Percentiles rank a stretch among this genome's conserved stretches.
Evolutionary conservation across 2,329 filamentous ascomycete species (phyloP).

Genomic region (Alternaria viburni): DNA sequence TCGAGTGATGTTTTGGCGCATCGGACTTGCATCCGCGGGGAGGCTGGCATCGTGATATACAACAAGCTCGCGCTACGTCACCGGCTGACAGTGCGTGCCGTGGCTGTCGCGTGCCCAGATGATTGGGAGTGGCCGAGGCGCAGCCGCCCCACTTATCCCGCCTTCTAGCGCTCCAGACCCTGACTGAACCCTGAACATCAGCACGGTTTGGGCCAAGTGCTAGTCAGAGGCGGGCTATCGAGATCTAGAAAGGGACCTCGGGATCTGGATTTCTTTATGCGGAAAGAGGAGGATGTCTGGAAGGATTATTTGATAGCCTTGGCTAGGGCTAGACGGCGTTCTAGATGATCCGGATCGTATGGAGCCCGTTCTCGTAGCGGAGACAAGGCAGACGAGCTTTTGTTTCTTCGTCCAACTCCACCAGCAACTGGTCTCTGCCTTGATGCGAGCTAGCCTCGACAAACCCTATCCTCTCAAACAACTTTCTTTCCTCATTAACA

Average conservation of each 20-base stretch:
- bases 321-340: neutral
- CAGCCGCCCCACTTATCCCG: slow-evolving; percentile 6
- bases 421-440: neutral
- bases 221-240: slow-evolving; percentile 1
- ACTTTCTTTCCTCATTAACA: neutral
- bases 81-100: slow-evolving; percentile 10
- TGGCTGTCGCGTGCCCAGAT: slow-evolving; percentile 16
- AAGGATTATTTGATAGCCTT: neutral
- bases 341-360: slow-evolving; percentile 17
- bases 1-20: neutral
- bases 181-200: slow-evolving; percentile 13
- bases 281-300: neutral
- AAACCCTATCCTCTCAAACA: slow-evolving; percentile 3
- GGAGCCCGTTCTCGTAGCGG: slow-evolving; percentile 12
- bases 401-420: slow-evolving; percentile 7
- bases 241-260: neutral
- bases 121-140: slow-evolving; percentile 6
- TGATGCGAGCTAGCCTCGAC: neutral
- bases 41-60: slow-evolving; percentile 5
- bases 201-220: neutral
- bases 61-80: slow-evolving; percentile 15
- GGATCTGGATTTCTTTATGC: neutral
- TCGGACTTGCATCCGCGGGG: neutral
- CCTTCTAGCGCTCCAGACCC: neutral
- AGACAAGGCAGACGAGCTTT: slow-evolving; percentile 17